Base-by-base conservation (phyloP, 371 early-diverging fungal species). In the Mortierella sp. region DNA sequence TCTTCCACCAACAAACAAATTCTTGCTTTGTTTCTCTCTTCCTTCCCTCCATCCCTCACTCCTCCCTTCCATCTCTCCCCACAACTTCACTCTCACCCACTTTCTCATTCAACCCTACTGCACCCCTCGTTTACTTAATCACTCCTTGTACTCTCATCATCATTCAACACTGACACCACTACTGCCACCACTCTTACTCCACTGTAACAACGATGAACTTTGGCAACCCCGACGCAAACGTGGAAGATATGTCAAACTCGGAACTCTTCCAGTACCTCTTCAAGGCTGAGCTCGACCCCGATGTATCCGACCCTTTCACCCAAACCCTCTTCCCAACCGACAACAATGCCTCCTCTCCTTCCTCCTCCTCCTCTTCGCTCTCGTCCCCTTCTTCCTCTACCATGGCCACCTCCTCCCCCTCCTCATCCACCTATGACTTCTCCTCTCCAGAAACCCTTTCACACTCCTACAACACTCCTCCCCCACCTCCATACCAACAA, bases 201-300 rank as follows among this genome's bases (percentile, higher is more conserved):
- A 51, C 21, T 51, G 18, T 18, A 51, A 21, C 51, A 51, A 51
- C 48, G 48, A 78, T 78, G 78, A 48, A 78, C 74, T 65, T 70
- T 51, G 63, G 24, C 35, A 29, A 29, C 60, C 60, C 60, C 60
- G 60, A 60, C 60, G 38, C 35, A 35, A 32, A 35, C 44, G 58
- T 55, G 12, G 77, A 71, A 32, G 71, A 77, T 29, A 77, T 77
- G 77, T 77, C 77, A 11, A 71, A 71, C 58, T 71, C 77, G 7
- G 77, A 77, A 27, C 58, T 77, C 46, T 77, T 71, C 72, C 72
- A 77, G 46, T 77, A 77, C n/a, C 77, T 77, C 77, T 71, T 77
- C 77, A 77, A 77, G 48, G 72, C 71, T 41, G 77, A 77, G 46
- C 71, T 71, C 71, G 71, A 77, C 56, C 27, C 71, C 10, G 72